Percentiles rank a stretch among this genome's conserved stretches.
phyloP scores from a whole-genome alignment of 441 rosid genomes.

The Corymbia citriodora region DNA sequence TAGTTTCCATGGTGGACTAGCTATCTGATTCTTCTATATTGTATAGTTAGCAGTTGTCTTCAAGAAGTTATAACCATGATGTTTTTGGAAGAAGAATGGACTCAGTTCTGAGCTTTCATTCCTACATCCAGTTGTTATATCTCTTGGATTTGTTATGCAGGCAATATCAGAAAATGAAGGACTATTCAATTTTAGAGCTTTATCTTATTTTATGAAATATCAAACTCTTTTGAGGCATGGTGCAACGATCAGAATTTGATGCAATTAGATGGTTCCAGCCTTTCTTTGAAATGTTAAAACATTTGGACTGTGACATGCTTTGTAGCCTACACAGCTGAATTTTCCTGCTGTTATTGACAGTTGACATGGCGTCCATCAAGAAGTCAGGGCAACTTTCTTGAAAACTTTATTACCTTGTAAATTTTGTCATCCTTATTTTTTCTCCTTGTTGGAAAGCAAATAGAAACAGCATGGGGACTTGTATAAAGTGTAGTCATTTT shows the following conservation, averaged over 20 bases:
- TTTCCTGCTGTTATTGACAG: neutral
- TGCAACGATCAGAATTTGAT: neutral
- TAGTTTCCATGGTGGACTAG: neutral
- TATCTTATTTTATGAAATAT: neutral
- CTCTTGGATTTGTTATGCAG: neutral
- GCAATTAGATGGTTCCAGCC: neutral
- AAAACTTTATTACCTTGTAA: neutral
- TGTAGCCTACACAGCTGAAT: neutral
- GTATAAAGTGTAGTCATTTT: neutral
- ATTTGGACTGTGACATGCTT: neutral
- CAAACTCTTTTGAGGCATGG: neutral
- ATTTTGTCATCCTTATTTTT: neutral
- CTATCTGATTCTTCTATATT: neutral
- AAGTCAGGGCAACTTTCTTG: neutral
- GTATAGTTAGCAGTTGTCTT: neutral
- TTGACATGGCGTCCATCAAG: slow-evolving; percentile 8
- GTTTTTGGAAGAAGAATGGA: neutral
- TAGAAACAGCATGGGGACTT: neutral
- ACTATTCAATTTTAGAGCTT: neutral
- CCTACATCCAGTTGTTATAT: neutral
- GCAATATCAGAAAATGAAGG: neutral
- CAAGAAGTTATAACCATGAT: neutral
- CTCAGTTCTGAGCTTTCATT: neutral
- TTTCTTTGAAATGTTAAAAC: neutral
- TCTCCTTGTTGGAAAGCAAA: neutral